These are phyloP conservation scores for Lentithecium fluviatile DNA, from an alignment of 495 filamentous ascomycete genomes.

Conservation along the genomic window DNA sequence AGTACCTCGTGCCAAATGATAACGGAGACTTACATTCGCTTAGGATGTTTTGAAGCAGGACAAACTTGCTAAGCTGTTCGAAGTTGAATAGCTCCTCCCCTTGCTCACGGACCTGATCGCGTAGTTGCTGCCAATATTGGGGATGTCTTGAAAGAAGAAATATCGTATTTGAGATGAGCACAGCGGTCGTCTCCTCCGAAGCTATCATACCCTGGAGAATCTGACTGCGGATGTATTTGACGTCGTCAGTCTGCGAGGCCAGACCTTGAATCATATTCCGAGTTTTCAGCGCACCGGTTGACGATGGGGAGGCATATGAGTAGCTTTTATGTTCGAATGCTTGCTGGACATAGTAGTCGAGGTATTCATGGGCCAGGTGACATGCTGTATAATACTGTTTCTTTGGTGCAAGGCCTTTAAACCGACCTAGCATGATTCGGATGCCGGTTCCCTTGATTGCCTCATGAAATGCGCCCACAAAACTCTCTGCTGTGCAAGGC, in stretches of 20 bases:
- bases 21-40: neutral
- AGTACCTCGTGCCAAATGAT: neutral
- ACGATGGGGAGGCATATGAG: neutral
- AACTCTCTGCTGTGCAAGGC: neutral
- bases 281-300: neutral
- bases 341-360: neutral
- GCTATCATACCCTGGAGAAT: constrained; percentile 6
- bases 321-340: too few relatives aligned
- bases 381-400: neutral
- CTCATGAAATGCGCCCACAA: neutral
- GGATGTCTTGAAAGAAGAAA: neutral
- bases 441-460: neutral
- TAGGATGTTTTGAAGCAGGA: neutral
- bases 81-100: constrained; percentile 1
- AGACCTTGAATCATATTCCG: neutral
- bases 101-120: neutral
- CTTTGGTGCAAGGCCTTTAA: neutral
- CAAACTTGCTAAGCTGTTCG: neutral
- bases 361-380: neutral
- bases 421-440: neutral
- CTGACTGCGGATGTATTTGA: neutral
- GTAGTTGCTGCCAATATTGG: neutral
- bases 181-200: constrained; percentile 4
- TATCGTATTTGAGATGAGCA: neutral
- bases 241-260: neutral